Evolutionary conservation across 306 rosid genomes (phyloP).

Genomic region (Geum urbanum): DNA sequence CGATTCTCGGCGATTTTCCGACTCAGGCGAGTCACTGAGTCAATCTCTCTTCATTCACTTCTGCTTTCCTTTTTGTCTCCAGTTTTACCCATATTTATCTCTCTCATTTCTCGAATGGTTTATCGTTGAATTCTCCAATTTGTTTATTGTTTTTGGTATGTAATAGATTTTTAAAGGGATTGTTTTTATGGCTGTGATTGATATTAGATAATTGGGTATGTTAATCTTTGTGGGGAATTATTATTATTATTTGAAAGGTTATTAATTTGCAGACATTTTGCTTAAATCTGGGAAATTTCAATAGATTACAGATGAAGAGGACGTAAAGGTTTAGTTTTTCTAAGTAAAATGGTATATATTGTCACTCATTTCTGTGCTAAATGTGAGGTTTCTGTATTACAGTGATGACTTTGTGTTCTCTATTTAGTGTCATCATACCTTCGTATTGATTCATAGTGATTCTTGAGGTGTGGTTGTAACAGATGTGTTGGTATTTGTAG

Average conservation of each 20-base stretch:
- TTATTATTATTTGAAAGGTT: background rate
- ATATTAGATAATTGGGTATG: background rate
- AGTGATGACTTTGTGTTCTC: background rate
- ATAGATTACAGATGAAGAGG: background rate
- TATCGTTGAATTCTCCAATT: background rate
- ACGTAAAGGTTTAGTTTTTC: background rate
- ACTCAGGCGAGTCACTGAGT: conserved; percentile 4
- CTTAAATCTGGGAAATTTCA: background rate
- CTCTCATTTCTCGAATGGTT: background rate
- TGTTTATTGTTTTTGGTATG: background rate
- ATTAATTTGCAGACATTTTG: background rate
- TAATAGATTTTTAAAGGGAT: background rate
- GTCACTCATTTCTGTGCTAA: background rate
- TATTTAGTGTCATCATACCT: background rate
- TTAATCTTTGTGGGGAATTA: background rate
- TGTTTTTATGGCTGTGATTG: background rate
- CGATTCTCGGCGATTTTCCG: background rate
- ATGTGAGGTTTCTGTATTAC: background rate
- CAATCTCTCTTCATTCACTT: background rate
- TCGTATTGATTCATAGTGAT: conserved; percentile 3
- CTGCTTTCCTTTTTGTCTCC: background rate
- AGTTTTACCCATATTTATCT: background rate
- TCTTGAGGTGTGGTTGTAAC: background rate
- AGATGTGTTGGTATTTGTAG: conserved; percentile 26
- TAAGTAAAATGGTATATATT: background rate